Evolutionary conservation across 192 early-diverging fungal genomes (phyloP).

Genomic region (Linnemannia hyalina): DNA sequence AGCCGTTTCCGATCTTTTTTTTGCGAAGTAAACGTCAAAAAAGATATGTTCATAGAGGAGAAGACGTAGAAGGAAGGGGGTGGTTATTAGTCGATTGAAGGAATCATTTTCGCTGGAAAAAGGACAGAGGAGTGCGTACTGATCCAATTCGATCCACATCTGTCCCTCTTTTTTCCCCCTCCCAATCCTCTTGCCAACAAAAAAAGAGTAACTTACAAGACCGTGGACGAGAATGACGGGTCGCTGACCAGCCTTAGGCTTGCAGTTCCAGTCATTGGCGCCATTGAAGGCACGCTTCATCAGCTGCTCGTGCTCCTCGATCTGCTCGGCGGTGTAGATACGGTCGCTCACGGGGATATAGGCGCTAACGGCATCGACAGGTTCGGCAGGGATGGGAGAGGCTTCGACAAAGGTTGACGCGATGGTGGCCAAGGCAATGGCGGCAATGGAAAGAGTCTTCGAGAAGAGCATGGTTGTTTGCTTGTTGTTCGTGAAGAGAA

Average conservation of each 20-base stretch:
- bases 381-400: conserved; percentile 28
- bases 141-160: too few relatives aligned
- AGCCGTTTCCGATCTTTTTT: conserved; percentile 29
- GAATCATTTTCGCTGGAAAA: not conserved
- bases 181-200: not conserved
- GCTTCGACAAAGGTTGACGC: conserved; percentile 34
- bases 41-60: too few relatives aligned
- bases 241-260: conserved; percentile 21
- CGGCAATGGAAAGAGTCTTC: conserved; percentile 31
- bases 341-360: conserved; percentile 49
- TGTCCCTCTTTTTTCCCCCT: not conserved
- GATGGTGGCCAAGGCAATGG: conserved; percentile 30
- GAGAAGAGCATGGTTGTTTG: conserved; percentile 23
- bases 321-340: conserved; percentile 30
- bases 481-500: not conserved
- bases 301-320: conserved; percentile 27
- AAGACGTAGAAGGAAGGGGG: too few relatives aligned
- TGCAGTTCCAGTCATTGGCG: conserved; percentile 46
- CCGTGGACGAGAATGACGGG: conserved; percentile 47
- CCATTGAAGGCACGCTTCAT: conserved; percentile 37
- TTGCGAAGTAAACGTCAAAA: not conserved
- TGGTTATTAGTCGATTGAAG: not conserved
- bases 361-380: not conserved
- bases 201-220: conserved; percentile 20
- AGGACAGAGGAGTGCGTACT: not conserved